Evolutionary conservation across 768 basidiomycete genomes (phyloP).

Genomic region (Scleroderma bovista): DNA sequence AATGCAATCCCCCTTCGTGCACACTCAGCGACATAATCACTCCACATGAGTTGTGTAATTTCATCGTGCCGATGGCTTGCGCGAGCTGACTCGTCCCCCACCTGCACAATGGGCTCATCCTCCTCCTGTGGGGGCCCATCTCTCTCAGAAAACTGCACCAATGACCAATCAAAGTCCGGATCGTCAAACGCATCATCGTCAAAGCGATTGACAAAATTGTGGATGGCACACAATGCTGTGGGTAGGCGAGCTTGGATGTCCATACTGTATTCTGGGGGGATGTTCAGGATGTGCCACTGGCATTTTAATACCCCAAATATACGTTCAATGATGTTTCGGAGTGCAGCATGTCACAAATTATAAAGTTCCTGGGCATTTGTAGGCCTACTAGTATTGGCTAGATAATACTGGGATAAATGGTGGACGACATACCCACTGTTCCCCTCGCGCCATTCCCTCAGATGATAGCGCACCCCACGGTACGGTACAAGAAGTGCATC

Average conservation of each 20-base stretch:
- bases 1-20: not conserved
- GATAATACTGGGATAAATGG: not conserved
- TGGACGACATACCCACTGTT: not conserved
- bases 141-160: not conserved
- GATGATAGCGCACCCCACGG: conserved; percentile 31
- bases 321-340: conserved; percentile 15
- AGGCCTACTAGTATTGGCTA: conserved; percentile 6
- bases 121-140: not conserved
- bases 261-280: conserved; percentile 11
- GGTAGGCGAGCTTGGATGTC: not conserved
- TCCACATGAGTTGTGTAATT: not conserved
- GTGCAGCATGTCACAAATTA: conserved; percentile 19
- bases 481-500: conserved; percentile 34
- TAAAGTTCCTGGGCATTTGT: conserved; percentile 13
- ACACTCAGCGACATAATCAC: not conserved
- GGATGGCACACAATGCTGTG: not conserved
- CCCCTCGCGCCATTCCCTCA: conserved; percentile 27
- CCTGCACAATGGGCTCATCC: too few relatives aligned
- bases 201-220: not conserved
- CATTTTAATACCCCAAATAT: conserved; percentile 19
- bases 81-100: not conserved
- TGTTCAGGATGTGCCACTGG: conserved; percentile 12
- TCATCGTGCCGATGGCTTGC: not conserved
- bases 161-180: not conserved
- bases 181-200: not conserved